These are phyloP conservation scores for Fonsecaea multimorphosa DNA, from an alignment of 2,329 filamentous ascomycete genomes.

Conservation along the genomic window DNA sequence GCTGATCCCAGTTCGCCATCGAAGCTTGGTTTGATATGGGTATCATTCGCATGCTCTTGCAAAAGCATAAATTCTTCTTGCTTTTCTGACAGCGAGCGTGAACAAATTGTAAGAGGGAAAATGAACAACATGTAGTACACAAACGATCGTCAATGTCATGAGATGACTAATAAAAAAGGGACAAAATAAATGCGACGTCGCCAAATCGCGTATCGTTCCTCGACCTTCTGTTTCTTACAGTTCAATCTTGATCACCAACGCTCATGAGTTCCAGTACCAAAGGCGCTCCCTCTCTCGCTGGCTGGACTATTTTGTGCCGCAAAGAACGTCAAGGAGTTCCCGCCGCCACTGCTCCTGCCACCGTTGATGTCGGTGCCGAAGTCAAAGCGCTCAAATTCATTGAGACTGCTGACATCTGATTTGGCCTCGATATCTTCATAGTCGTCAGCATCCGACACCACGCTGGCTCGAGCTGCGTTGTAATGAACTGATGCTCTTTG, in stretches of 20 bases:
- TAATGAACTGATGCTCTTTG: constrained; percentile 10
- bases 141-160: constrained; percentile 30
- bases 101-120: constrained; percentile 9
- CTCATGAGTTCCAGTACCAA: constrained; percentile 28
- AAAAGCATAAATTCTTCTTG: constrained; percentile 1
- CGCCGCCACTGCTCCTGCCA: constrained; percentile 31
- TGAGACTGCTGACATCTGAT: constrained; percentile 39
- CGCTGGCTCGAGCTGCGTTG: constrained; percentile 22
- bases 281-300: constrained; percentile 29
- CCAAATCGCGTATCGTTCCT: background rate
- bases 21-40: constrained; percentile 14
- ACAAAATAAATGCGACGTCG: background rate
- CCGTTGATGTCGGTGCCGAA: constrained; percentile 28
- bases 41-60: constrained; percentile 22
- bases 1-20: constrained; percentile 5
- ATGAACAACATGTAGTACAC: constrained; percentile 12
- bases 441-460: constrained; percentile 36
- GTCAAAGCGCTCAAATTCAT: constrained; percentile 39
- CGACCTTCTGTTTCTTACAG: background rate
- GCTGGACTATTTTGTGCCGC: constrained; percentile 30
- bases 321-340: constrained; percentile 29
- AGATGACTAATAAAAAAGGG: constrained; percentile 10
- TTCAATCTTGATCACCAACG: constrained; percentile 28
- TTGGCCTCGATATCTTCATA: constrained; percentile 40
- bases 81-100: constrained; percentile 12